Evolutionary conservation across 352 stramenopile species (phyloP), one percentile per base, ranked within the genome.

Genomic region (Pythium plurisporium): DNA sequence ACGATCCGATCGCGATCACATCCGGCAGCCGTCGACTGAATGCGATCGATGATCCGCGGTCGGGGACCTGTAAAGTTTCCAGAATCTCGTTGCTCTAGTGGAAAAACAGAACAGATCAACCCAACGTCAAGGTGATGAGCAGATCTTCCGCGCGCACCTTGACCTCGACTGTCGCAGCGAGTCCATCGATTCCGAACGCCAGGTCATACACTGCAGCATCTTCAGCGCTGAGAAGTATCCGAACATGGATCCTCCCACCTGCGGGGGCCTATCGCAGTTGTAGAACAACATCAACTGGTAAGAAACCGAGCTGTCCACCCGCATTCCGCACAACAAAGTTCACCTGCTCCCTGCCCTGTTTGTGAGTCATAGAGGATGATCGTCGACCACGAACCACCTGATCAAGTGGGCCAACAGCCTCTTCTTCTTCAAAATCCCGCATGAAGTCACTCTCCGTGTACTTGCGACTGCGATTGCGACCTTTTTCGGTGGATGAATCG

Each of bases 391-490:
- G 27, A 37, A 72, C 58, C 15, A 60, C 59, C 26, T 47, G 45
- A 2, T 64, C 38, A 31, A 54, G 38, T n/a, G 63, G 57, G 34
- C 69, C 58, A 62, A 77, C 34, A 19, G 61, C 61, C 26, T 89
- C 73, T 59, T 91, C 74, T 45, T 88, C 82, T 49, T 87, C 78
- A 55, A 91, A 87, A 42, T 91, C 81, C 37, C 78, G 76, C 76
- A 89, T 87, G 29, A 89, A 90, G 49, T 89, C 79, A 58, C 71
- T 89, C 49, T 76, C 65, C 14, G 79, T 84, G 68, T 91, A 88
- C 55, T 88, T 86, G 10, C 74, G 72, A 70, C 69, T 83, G 33
- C 72, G 67, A 19, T 69, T 71, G 23, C 73, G 55, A 17, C 56
- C 56, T 9, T 62, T 74, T 41, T 66, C 62, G n/a, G 63, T 59